Evolutionary conservation across 2,329 filamentous ascomycete genomes (phyloP).

Genomic region (Colletotrichum horii): DNA sequence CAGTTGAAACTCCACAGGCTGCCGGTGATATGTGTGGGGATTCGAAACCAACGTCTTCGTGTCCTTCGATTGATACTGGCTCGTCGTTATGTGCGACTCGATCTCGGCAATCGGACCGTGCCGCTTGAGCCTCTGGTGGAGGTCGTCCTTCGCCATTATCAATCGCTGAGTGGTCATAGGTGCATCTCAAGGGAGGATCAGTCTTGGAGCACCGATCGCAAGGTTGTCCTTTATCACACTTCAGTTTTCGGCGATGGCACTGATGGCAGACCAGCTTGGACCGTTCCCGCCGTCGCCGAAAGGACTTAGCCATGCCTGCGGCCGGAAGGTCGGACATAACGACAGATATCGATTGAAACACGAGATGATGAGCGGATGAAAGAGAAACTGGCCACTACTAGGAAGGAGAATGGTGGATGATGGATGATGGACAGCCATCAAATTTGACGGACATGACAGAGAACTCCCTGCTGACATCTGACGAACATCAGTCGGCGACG

Average conservation of each 20-base stretch:
- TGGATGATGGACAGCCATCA: neutral
- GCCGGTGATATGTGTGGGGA: neutral
- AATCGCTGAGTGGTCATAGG: neutral
- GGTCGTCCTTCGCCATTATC: neutral
- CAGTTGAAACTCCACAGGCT: neutral
- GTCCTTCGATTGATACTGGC: neutral
- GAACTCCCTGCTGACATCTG: neutral
- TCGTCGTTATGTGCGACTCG: neutral
- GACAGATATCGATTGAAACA: neutral
- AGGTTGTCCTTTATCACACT: neutral
- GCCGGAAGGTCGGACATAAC: neutral
- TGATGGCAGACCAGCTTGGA: neutral
- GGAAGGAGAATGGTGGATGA: neutral
- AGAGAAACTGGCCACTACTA: neutral
- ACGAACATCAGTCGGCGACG: neutral
- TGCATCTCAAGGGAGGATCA: neutral
- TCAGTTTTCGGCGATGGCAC: constrained; percentile 4
- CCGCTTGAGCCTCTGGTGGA: neutral
- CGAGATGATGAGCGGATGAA: neutral
- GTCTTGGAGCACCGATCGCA: neutral
- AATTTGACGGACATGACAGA: neutral
- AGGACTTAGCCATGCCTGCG: neutral
- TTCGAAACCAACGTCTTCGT: neutral
- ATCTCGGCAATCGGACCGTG: neutral
- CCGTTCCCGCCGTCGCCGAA: neutral